Evolutionary conservation across 495 filamentous ascomycete species (phyloP).

Genomic region (Neurospora sp.): DNA sequence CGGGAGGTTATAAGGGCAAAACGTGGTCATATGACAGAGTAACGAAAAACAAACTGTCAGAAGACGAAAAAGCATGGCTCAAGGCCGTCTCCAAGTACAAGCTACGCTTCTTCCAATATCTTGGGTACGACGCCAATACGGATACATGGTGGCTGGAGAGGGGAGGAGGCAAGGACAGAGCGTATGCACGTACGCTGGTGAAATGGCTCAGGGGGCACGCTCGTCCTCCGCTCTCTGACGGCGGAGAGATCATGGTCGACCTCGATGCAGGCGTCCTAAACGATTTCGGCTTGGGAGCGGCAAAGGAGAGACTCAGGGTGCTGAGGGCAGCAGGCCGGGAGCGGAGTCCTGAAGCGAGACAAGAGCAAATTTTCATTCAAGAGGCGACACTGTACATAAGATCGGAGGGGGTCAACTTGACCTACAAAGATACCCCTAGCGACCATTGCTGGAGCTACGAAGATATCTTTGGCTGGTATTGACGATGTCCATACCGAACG

Average conservation of each 20-base stretch:
- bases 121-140: background rate
- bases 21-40: background rate
- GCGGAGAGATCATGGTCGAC: background rate
- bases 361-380: background rate
- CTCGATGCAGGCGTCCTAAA: background rate
- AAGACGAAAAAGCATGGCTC: background rate
- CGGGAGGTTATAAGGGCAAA: background rate
- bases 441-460: background rate
- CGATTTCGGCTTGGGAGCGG: background rate
- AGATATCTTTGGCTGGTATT: background rate
- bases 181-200: background rate
- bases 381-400: background rate
- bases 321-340: background rate
- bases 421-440: background rate
- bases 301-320: background rate
- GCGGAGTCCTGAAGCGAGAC: background rate
- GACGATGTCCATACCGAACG: background rate
- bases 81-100: background rate
- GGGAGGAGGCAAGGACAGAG: background rate
- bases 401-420: background rate
- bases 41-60: background rate
- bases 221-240: background rate
- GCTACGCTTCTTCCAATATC: background rate
- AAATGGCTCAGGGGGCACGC: background rate
- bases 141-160: background rate